A percentile compares a stretch with the other conserved stretches of the same genome.
phyloP scores from a whole-genome alignment of 2,329 filamentous ascomycete species.

The Ambrosiella cleistominuta region DNA sequence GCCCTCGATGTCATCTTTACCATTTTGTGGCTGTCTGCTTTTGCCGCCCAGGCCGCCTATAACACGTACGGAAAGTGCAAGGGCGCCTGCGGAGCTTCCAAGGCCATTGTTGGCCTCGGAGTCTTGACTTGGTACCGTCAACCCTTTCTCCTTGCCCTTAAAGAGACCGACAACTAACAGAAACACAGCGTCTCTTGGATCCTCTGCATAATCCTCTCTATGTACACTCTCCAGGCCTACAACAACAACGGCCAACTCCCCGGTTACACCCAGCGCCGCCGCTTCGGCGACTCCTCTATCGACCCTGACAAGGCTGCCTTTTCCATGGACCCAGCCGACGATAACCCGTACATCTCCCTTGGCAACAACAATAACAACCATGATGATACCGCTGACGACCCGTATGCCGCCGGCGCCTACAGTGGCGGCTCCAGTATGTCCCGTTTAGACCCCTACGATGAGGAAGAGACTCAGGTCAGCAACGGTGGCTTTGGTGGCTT shows the following conservation, averaged over 20 bases:
- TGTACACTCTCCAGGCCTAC: slow-evolving; percentile 44
- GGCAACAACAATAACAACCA: slow-evolving; percentile 33
- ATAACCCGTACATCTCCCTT: slow-evolving; percentile 46
- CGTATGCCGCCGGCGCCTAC: slow-evolving; percentile 20
- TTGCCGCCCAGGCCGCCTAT: slow-evolving; percentile 46
- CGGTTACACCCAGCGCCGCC: slow-evolving; percentile 36
- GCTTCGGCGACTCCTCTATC: slow-evolving; percentile 27
- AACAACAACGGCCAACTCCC: slow-evolving; percentile 40
- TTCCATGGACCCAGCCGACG: slow-evolving; percentile 48
- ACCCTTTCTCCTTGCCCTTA: neutral
- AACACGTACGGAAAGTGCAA: slow-evolving; percentile 40
- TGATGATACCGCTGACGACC: slow-evolving; percentile 19
- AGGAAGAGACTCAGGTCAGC: slow-evolving; percentile 21
- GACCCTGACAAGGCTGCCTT: slow-evolving; percentile 54
- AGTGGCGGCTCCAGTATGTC: slow-evolving; percentile 23
- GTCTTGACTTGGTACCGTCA: slow-evolving; percentile 42
- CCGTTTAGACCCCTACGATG: slow-evolving; percentile 19
- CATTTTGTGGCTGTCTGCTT: slow-evolving; percentile 49
- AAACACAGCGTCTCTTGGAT: slow-evolving; percentile 36
- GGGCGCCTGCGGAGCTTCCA: slow-evolving; percentile 40
- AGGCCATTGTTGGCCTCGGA: slow-evolving; percentile 43
- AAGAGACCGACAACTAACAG: neutral
- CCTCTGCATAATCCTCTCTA: slow-evolving; percentile 35
- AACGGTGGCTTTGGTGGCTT: slow-evolving; percentile 10
- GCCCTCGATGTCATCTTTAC: slow-evolving; percentile 38